These are phyloP conservation scores for Suillus cothurnatus DNA, from an alignment of 768 basidiomycete genomes.

Conservation along the genomic window DNA sequence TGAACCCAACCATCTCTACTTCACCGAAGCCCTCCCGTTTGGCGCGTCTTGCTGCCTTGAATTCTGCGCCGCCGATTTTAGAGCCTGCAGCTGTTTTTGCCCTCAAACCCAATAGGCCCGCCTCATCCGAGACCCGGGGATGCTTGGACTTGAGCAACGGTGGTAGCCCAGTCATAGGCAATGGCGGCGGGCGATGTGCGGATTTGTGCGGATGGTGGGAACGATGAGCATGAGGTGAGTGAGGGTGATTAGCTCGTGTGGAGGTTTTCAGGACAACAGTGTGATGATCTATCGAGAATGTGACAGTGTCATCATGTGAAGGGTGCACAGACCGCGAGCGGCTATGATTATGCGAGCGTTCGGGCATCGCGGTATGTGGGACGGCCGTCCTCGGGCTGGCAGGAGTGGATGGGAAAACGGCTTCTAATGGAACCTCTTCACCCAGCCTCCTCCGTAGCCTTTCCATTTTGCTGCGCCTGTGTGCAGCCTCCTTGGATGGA, in stretches of 20 bases:
- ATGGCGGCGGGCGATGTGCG: conserved; percentile 28
- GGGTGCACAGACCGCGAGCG: conserved; percentile 11
- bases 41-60: conserved; percentile 30
- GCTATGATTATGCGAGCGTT: conserved; percentile 10
- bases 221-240: conserved; percentile 8
- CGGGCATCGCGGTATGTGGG: conserved; percentile 5
- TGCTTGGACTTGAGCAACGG: conserved; percentile 27
- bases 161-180: conserved; percentile 20
- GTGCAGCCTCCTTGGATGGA: conserved; percentile 37
- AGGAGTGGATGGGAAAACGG: conserved; percentile 52
- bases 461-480: conserved; percentile 63
- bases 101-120: conserved; percentile 25
- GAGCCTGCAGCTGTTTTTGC: conserved; percentile 25
- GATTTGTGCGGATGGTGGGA: conserved; percentile 20
- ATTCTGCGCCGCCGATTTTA: conserved; percentile 28
- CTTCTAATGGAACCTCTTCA: conserved; percentile 58
- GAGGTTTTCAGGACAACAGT: conserved; percentile 21
- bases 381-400: conserved; percentile 12
- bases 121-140: conserved; percentile 13
- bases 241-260: conserved; percentile 20
- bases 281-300: conserved; percentile 32
- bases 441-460: conserved; percentile 63
- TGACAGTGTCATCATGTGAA: conserved; percentile 21
- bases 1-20: conserved; percentile 35
- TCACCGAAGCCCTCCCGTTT: conserved; percentile 29